These are phyloP conservation scores for Solanum arcanum DNA, from an alignment of 257 asterid genomes.

Conservation along the genomic window DNA sequence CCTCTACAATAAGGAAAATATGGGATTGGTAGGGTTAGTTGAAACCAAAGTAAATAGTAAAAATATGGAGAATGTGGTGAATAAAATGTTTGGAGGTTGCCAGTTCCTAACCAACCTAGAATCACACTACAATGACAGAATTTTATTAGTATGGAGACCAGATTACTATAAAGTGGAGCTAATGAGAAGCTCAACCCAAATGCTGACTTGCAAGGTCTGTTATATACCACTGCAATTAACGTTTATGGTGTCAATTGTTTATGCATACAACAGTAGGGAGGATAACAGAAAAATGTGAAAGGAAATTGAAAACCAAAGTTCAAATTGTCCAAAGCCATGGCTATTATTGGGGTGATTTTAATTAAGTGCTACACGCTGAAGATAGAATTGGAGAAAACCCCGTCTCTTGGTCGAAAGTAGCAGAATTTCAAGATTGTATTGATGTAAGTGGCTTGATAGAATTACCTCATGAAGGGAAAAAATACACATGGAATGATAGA, in stretches of 20 bases:
- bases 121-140: neutral
- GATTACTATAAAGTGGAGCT: neutral
- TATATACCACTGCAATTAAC: neutral
- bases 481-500: neutral
- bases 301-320: too few species aligned
- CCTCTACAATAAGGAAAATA: too few species aligned
- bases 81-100: neutral
- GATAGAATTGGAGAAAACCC: neutral
- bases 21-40: too few species aligned
- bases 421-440: neutral
- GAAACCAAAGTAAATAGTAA: too few species aligned
- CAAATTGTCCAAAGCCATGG: too few species aligned
- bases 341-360: neutral
- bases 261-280: neutral
- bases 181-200: neutral
- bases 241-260: neutral
- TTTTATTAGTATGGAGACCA: neutral
- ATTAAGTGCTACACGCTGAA: too few species aligned
- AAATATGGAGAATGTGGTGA: too few species aligned
- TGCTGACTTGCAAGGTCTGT: neutral
- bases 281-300: neutral
- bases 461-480: neutral
- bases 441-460: neutral
- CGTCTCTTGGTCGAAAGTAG: neutral
- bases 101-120: neutral